Conservation (phyloP, 169 alveolate species). For the Plasmodium reichenowi region DNA sequence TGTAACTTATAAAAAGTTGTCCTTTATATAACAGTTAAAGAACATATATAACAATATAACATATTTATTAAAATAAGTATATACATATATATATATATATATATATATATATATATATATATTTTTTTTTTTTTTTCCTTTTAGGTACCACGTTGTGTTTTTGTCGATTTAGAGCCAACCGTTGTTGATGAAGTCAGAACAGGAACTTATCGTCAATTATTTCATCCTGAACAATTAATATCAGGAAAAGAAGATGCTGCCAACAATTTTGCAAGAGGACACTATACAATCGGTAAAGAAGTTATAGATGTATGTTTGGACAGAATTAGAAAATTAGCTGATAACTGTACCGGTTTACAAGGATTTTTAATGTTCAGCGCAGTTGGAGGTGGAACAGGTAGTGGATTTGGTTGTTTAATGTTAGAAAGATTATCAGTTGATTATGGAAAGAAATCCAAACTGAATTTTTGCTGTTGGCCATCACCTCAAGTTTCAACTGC, state of each 20-base stretch:
- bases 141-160: constrained; percentile 96
- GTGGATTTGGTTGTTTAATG: constrained; percentile 98
- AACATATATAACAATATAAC: background rate
- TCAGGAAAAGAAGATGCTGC: constrained; percentile 99
- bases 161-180: constrained; percentile 98
- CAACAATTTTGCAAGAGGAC: constrained; percentile 99
- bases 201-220: constrained; percentile 97
- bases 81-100: background rate
- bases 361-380: constrained; percentile 99
- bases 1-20: background rate
- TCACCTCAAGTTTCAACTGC: constrained; percentile 98
- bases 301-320: constrained; percentile 97
- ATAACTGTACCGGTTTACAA: constrained; percentile 98
- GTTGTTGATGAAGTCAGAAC: constrained; percentile 99
- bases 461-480: constrained; percentile 98
- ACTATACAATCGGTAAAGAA: constrained; percentile 98
- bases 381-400: constrained; percentile 99
- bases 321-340: constrained; percentile 98
- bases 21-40: too few species aligned
- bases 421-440: constrained; percentile 98
- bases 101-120: background rate
- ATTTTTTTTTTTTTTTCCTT: background rate
- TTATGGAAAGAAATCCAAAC: constrained; percentile 97
- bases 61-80: background rate
- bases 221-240: constrained; percentile 98